These are phyloP conservation scores for Termitomyces sp. DNA, from an alignment of 768 basidiomycete species.

Conservation along the genomic window DNA sequence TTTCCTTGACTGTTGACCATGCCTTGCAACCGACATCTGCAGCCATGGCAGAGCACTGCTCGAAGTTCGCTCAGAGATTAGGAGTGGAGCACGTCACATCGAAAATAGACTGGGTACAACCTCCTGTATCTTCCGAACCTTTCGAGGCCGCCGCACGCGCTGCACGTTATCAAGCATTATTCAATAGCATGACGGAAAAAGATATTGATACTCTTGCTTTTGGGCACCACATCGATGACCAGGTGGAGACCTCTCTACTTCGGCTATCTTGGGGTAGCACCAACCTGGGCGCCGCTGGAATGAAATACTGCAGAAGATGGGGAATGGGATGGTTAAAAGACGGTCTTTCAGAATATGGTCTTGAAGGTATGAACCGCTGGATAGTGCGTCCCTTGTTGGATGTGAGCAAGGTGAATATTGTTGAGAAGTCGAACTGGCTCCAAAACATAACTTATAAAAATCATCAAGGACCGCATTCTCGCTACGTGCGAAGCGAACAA, in stretches of 20 bases:
- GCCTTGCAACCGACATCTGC: constrained; percentile 56
- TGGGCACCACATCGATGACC: constrained; percentile 82
- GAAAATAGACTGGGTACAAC: constrained; percentile 55
- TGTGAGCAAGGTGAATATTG: constrained; percentile 57
- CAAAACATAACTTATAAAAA: not conserved
- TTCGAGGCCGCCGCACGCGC: constrained; percentile 58
- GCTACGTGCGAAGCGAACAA: constrained; percentile 68
- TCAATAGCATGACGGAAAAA: constrained; percentile 29
- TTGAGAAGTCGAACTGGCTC: not conserved
- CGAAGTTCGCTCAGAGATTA: constrained; percentile 35
- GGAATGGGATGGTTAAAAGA: constrained; percentile 61
- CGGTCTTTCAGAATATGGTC: constrained; percentile 37
- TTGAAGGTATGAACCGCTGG: constrained; percentile 63
- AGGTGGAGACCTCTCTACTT: constrained; percentile 79
- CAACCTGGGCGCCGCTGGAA: constrained; percentile 58
- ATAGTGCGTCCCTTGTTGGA: constrained; percentile 68
- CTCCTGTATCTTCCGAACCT: constrained; percentile 45
- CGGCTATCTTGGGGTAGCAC: constrained; percentile 60
- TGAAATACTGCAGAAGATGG: constrained; percentile 66
- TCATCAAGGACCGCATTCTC: constrained; percentile 68
- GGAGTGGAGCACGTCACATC: constrained; percentile 45
- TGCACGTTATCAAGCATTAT: constrained; percentile 55
- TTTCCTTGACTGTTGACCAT: constrained; percentile 72
- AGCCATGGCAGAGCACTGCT: constrained; percentile 52
- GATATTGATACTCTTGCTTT: constrained; percentile 49